These are phyloP conservation scores for Tinospora cordifolia DNA, from an alignment of 164 flowering plant species.

Conservation along the genomic window DNA sequence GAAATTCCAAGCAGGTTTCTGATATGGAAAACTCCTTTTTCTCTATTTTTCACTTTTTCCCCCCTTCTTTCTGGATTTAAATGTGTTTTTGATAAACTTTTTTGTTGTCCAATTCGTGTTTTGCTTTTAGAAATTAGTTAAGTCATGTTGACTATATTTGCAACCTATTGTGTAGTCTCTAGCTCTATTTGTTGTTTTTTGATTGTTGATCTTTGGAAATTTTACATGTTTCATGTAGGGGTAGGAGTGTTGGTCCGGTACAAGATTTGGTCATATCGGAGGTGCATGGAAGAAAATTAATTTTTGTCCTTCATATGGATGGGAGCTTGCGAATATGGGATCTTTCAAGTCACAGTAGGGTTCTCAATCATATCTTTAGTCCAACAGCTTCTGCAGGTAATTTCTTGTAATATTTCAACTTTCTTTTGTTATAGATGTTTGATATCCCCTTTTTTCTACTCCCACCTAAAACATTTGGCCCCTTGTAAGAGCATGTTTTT, in stretches of 20 bases:
- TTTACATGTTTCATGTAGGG: slow-evolving; percentile 33
- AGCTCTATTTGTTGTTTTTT: not conserved
- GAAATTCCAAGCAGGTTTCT: no score
- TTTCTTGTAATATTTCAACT: slow-evolving; percentile 1
- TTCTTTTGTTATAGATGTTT: not conserved
- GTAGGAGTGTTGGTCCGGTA: slow-evolving; percentile 42
- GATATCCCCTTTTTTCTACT: not conserved
- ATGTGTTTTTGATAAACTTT: no score
- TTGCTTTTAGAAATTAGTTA: not conserved
- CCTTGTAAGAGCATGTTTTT: not conserved
- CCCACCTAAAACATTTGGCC: not conserved
- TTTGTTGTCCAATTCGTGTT: not conserved
- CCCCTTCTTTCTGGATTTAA: no score
- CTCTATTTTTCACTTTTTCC: no score
- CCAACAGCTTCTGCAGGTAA: slow-evolving; percentile 43
- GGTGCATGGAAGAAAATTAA: slow-evolving; percentile 36
- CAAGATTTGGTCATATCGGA: slow-evolving; percentile 46
- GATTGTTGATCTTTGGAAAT: not conserved
- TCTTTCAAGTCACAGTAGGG: slow-evolving; percentile 36
- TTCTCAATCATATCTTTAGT: slow-evolving; percentile 43
- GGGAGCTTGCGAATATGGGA: slow-evolving; percentile 81
- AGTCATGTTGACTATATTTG: not conserved
- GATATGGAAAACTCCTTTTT: no score
- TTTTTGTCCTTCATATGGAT: slow-evolving; percentile 73
- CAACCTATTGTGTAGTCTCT: not conserved